phyloP scores from a whole-genome alignment of 768 basidiomycete genomes.

The Panaeolus papilionaceus region DNA sequence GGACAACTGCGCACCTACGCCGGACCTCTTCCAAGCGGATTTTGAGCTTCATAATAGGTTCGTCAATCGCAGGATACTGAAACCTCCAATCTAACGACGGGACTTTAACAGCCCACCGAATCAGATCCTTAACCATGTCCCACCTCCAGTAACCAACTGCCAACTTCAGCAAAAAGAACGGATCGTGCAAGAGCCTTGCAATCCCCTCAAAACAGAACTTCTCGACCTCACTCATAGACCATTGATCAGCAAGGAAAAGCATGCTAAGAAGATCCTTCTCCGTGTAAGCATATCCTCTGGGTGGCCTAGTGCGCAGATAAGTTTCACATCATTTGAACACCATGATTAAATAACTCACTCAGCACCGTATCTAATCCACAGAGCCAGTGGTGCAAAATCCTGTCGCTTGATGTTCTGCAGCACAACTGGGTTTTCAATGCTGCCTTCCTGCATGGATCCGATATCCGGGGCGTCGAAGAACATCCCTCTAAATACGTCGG shows the following conservation, averaged over 20 bases:
- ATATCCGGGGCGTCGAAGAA: not conserved
- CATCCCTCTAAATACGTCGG: not conserved
- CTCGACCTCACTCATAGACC: not conserved
- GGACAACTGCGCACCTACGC: no score
- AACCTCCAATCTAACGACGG: no score
- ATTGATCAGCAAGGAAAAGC: not conserved
- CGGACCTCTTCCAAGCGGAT: no score
- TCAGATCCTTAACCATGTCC: no score
- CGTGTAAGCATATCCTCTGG: not conserved
- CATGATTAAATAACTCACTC: not conserved
- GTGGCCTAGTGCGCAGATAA: not conserved
- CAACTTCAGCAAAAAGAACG: no score
- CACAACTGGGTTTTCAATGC: not conserved
- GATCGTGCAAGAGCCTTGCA: no score
- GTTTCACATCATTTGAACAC: not conserved
- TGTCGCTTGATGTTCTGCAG: not conserved
- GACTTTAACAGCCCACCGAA: no score
- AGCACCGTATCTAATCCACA: not conserved
- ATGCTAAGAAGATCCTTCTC: not conserved
- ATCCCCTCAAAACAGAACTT: no score
- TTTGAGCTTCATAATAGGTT: no score
- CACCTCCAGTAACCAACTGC: no score
- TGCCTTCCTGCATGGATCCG: not conserved
- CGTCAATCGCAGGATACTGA: no score
- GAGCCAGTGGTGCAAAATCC: not conserved